Percentiles rank a stretch among this genome's conserved stretches.
These are phyloP conservation scores for Rachicladosporium sp. DNA, from an alignment of 2,329 filamentous ascomycete species.

Conservation along the genomic window DNA sequence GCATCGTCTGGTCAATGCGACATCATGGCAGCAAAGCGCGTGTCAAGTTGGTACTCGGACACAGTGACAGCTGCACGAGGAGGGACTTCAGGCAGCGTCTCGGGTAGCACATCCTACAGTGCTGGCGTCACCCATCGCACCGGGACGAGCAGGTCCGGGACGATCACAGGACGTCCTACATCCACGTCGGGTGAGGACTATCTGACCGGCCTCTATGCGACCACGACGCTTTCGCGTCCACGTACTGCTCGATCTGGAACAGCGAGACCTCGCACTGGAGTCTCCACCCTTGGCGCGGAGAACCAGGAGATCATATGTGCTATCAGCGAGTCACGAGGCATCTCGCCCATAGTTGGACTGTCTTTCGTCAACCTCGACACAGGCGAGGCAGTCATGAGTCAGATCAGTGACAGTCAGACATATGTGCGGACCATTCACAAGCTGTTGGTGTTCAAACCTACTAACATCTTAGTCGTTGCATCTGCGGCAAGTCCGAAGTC, in stretches of 20 bases:
- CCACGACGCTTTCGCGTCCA: constrained; percentile 13
- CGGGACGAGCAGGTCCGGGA: too few species aligned
- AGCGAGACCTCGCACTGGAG: constrained; percentile 40
- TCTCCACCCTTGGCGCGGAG: constrained; percentile 45
- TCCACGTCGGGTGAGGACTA: neutral
- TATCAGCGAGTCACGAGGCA: constrained; percentile 73
- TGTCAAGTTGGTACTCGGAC: too few species aligned
- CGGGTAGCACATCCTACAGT: too few species aligned
- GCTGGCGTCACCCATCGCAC: too few species aligned
- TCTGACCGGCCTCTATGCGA: neutral
- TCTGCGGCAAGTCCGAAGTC: constrained; percentile 60
- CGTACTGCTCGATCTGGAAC: constrained; percentile 22
- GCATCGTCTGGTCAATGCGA: too few species aligned
- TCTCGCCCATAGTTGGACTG: constrained; percentile 72
- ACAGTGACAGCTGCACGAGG: too few species aligned
- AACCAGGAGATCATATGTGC: constrained; percentile 74
- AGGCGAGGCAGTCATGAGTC: constrained; percentile 71
- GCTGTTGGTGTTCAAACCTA: constrained; percentile 66
- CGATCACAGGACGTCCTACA: too few species aligned
- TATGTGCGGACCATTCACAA: constrained; percentile 84
- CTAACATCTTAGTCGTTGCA: constrained; percentile 64
- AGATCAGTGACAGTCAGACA: constrained; percentile 86
- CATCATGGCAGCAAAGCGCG: too few species aligned
- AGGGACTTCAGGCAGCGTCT: too few species aligned
- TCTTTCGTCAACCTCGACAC: constrained; percentile 80